phyloP scores from a whole-genome alignment of 352 stramenopile species.

The Globisporangium nodosum region DNA sequence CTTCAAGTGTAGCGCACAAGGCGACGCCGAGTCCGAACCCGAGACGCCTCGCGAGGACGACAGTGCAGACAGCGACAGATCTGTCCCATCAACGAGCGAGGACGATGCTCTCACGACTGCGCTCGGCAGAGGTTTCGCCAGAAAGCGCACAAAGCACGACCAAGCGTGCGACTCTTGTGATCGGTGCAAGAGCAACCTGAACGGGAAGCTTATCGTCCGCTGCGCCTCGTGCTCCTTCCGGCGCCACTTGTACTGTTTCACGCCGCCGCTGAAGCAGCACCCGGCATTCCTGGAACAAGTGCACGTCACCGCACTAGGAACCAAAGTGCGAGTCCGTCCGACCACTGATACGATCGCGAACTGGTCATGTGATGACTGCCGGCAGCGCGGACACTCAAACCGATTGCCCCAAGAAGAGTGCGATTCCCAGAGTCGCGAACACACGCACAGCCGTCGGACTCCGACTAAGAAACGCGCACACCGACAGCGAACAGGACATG shows the following conservation, averaged over 20 bases:
- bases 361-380: slow-evolving; percentile 26
- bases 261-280: slow-evolving; percentile 54
- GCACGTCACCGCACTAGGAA: slow-evolving; percentile 1
- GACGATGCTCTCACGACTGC: neutral
- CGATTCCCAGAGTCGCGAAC: neutral
- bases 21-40: neutral
- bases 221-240: slow-evolving; percentile 46
- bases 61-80: neutral
- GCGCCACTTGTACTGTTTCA: slow-evolving; percentile 68
- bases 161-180: slow-evolving; percentile 19
- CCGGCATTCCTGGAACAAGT: slow-evolving; percentile 27
- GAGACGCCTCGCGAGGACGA: neutral
- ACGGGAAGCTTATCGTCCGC: slow-evolving; percentile 52
- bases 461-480: neutral
- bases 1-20: neutral
- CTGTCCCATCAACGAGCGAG: neutral
- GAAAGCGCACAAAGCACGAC: neutral
- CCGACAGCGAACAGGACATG: neutral
- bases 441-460: neutral
- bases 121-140: neutral
- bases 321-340: slow-evolving; percentile 5
- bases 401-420: neutral
- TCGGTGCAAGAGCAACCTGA: slow-evolving; percentile 59
- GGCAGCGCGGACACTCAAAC: neutral
- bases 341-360: slow-evolving; percentile 10